Evolutionary conservation across 2,329 filamentous ascomycete genomes (phyloP), one percentile per base, ranked within the genome.

Genomic region (Gliomastix tumulicola): DNA sequence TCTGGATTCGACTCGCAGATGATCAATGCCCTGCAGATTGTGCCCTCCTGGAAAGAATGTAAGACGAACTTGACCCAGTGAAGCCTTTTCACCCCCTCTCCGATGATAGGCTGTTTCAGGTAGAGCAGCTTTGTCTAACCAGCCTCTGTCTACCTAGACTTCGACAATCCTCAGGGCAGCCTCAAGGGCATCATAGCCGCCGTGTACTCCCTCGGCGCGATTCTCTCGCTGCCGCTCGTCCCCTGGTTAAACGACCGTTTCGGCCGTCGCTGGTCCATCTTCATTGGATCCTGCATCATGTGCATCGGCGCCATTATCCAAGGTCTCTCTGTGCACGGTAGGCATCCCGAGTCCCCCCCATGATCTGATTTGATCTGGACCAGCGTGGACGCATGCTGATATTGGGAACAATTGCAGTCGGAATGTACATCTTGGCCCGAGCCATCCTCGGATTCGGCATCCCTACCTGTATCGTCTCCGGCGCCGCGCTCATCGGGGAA

Each of bases 131-230:
- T n/a, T n/a, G n/a, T n/a, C n/a, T n/a, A n/a, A n/a, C n/a, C n/a
- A n/a, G n/a, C n/a, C n/a, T n/a, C n/a, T n/a, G n/a, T n/a, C n/a
- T n/a, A n/a, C n/a, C n/a, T n/a, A n/a, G n/a, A 20, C 7, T 22
- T 34, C 21, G 32, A 19, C 12, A 20, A 12, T 17, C 32, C 20
- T n/a, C 13, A n/a, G n/a, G 32, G 32, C 32, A n/a, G 17, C 8
- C 32, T 34, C 12, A 16, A 13, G 7, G 32, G 32, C 4, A 34
- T 34, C 6, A 34, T 79, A 20, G 67, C 69, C 2, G 71, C 76
- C 3, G 71, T 72, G n/a, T 80, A 79, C 53, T 74, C 71, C 7
- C 59, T 80, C 3, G 76, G 76, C 7, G 73, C 74, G 11, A 69
- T 80, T 40, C 54, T 72, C 7, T 70, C 71, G 17, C 63, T 79